These are phyloP conservation scores for Actinidia polygama DNA, from an alignment of 179 eudicot species.

Conservation along the genomic window DNA sequence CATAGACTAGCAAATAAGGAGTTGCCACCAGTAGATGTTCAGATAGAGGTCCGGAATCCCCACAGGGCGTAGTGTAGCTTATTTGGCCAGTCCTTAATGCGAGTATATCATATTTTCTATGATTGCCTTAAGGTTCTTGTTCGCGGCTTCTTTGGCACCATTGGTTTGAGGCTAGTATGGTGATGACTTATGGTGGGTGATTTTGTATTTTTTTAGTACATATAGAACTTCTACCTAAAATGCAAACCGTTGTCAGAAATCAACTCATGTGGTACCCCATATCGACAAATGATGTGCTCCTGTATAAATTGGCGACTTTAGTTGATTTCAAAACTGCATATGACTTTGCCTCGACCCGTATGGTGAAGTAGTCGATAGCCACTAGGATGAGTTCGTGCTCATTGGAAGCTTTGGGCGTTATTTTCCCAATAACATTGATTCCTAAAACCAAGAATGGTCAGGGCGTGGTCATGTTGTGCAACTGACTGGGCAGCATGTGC, in stretches of 20 bases:
- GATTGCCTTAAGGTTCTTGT: neutral
- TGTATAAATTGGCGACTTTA: neutral
- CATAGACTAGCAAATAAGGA: neutral
- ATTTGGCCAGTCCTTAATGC: neutral
- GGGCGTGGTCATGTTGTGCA: neutral
- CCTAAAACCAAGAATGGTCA: neutral
- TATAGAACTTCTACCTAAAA: neutral
- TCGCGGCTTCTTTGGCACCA: neutral
- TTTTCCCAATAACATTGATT: neutral
- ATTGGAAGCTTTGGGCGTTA: neutral
- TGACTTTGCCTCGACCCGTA: neutral
- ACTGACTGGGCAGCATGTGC: neutral
- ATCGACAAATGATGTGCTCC: neutral
- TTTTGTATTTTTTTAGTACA: neutral
- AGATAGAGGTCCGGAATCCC: neutral
- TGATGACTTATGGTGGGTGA: neutral
- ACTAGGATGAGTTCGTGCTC: neutral
- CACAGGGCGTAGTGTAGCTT: neutral
- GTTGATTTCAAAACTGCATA: neutral
- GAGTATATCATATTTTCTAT: too few relatives aligned
- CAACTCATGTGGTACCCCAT: neutral
- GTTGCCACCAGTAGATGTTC: neutral
- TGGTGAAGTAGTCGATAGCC: neutral
- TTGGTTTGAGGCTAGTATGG: neutral
- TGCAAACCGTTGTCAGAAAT: neutral